These are phyloP conservation scores for Blastocystis sp. DNA, from an alignment of 352 stramenopile genomes.

Conservation along the genomic window DNA sequence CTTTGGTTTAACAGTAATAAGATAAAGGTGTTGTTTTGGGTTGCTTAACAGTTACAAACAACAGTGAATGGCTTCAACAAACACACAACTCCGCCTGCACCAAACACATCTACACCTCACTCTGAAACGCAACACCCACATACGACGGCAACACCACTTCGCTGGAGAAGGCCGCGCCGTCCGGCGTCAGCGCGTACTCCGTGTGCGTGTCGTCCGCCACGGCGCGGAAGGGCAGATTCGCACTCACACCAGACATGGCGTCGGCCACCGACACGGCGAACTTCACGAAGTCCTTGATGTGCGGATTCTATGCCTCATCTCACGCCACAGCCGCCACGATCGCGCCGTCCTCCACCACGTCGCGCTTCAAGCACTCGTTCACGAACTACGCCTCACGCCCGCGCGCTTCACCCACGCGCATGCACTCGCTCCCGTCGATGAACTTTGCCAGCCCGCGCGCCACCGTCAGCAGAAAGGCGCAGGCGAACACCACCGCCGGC, in stretches of 20 bases:
- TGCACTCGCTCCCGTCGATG: slow-evolving; percentile 19
- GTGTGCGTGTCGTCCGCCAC: slow-evolving; percentile 26
- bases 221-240: background rate
- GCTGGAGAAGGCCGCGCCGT: background rate
- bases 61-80: background rate
- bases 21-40: too few species aligned
- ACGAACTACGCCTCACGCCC: slow-evolving; percentile 36
- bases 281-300: slow-evolving; percentile 54
- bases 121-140: background rate
- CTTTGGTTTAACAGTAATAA: background rate
- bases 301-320: background rate
- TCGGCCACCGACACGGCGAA: slow-evolving; percentile 18
- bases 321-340: background rate
- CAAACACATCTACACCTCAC: background rate
- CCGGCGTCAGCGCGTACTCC: background rate
- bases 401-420: background rate
- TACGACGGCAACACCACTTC: slow-evolving; percentile 34
- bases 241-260: background rate
- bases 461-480: slow-evolving; percentile 13
- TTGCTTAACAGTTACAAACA: too few species aligned
- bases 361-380: background rate
- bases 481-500: background rate
- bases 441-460: background rate
- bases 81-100: background rate
- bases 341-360: background rate